Evolutionary conservation across 345 rosid genomes (phyloP).

Genomic region (Abelmoschus esculentus): DNA sequence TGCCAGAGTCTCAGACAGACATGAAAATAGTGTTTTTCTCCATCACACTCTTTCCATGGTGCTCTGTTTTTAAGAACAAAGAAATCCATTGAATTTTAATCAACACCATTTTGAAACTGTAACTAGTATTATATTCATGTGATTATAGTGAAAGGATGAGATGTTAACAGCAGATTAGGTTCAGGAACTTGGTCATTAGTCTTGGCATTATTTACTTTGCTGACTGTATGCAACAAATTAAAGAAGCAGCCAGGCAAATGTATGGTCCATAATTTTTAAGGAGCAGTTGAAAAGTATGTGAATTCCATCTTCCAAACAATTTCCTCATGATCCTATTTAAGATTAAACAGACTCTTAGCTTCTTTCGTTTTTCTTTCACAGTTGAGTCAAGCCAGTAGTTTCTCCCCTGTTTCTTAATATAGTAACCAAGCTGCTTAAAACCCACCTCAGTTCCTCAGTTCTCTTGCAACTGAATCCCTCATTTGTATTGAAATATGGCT

Average conservation of each 20-base stretch:
- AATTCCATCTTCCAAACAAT: not conserved
- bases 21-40: not conserved
- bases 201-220: not conserved
- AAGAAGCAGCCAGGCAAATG: not conserved
- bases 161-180: not conserved
- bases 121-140: not conserved
- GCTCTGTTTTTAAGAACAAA: not conserved
- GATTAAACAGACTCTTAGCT: not conserved
- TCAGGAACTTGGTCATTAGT: not conserved
- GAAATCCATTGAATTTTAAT: not conserved
- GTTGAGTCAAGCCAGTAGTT: not conserved
- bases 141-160: not conserved
- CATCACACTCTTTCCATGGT: not conserved
- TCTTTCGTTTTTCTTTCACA: not conserved
- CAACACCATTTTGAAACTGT: not conserved
- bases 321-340: not conserved
- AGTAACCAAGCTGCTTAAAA: not conserved
- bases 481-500: conserved; percentile 10
- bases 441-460: not conserved
- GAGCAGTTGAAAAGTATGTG: not conserved
- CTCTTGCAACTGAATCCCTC: not conserved
- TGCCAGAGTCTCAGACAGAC: not conserved
- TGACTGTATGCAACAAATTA: not conserved
- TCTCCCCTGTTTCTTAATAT: not conserved
- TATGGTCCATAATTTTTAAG: no score